Evolutionary conservation across 768 basidiomycete species (phyloP).

Genomic region (Boletus speciosus): DNA sequence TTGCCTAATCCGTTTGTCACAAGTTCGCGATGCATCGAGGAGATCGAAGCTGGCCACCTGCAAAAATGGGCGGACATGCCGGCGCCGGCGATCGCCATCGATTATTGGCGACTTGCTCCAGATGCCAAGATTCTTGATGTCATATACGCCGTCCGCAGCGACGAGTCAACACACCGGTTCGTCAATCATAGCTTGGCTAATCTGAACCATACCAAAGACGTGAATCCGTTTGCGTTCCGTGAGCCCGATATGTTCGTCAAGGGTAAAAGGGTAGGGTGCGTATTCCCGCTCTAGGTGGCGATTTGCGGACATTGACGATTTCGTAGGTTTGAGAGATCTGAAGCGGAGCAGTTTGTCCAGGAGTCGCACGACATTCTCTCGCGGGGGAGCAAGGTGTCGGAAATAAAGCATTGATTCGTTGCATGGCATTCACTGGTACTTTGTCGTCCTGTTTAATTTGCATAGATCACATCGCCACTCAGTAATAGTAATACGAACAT

Average conservation of each 20-base stretch:
- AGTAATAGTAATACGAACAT: slow-evolving; percentile 1
- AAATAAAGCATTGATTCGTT: slow-evolving; percentile 26
- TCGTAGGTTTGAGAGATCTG: slow-evolving; percentile 60
- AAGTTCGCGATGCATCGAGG: slow-evolving; percentile 78
- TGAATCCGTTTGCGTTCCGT: slow-evolving; percentile 85
- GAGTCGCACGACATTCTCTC: slow-evolving; percentile 57
- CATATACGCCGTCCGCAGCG: slow-evolving; percentile 87
- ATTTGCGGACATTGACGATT: slow-evolving; percentile 18
- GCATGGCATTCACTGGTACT: slow-evolving; percentile 4
- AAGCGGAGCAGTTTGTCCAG: slow-evolving; percentile 61
- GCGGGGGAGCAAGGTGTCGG: slow-evolving; percentile 22
- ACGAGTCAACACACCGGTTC: slow-evolving; percentile 91
- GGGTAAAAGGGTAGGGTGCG: slow-evolving; percentile 72
- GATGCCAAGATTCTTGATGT: slow-evolving; percentile 83
- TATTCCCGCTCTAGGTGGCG: slow-evolving; percentile 7
- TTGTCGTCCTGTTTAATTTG: slow-evolving; percentile 7
- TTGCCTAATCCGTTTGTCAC: slow-evolving; percentile 12
- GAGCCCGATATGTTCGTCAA: slow-evolving; percentile 87
- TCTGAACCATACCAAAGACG: slow-evolving; percentile 68
- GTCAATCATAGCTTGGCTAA: slow-evolving; percentile 96
- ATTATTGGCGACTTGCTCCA: slow-evolving; percentile 83
- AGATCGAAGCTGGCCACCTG: slow-evolving; percentile 76
- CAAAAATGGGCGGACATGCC: slow-evolving; percentile 76
- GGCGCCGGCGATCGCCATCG: slow-evolving; percentile 87
- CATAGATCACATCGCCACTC: slow-evolving; percentile 22